phyloP scores from a whole-genome alignment of 1,284 basidiomycete genomes.

The Gastroboletus turbinatus region DNA sequence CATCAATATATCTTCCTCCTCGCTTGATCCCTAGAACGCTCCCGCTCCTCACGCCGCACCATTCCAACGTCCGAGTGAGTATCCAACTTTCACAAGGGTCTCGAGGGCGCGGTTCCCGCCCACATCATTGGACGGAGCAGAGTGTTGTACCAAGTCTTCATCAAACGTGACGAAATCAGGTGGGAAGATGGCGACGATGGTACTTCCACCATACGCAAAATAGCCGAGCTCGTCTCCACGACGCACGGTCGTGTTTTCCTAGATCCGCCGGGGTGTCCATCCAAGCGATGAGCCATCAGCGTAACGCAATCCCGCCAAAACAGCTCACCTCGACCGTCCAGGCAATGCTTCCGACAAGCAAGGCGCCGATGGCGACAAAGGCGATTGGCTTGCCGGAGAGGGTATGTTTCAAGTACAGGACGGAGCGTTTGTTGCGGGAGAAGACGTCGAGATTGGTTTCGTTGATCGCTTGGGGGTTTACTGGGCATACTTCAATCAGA shows the following conservation, averaged over 20 bases:
- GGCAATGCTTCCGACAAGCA: conserved; percentile 57
- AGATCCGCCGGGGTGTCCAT: conserved; percentile 13
- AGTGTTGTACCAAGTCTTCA: conserved; percentile 62
- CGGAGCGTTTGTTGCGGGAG: conserved; percentile 65
- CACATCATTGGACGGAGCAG: conserved; percentile 31
- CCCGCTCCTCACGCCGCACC: conserved; percentile 1
- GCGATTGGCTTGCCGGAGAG: conserved; percentile 48
- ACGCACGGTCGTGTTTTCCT: conserved; percentile 38
- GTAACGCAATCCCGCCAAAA: neutral
- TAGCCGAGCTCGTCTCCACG: conserved; percentile 62
- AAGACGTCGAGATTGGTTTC: conserved; percentile 70
- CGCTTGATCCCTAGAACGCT: neutral
- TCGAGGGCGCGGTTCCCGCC: conserved; percentile 43
- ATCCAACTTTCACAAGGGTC: conserved; percentile 64
- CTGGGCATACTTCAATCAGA: conserved; percentile 31
- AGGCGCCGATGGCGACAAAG: conserved; percentile 63
- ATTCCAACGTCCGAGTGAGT: conserved; percentile 28
- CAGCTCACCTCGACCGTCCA: conserved; percentile 45
- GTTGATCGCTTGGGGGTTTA: conserved; percentile 83
- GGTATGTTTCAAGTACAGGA: conserved; percentile 52
- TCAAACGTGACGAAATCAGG: conserved; percentile 61
- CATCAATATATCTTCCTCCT: no score
- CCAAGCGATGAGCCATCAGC: conserved; percentile 13
- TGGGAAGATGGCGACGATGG: conserved; percentile 67
- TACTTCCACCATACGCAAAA: conserved; percentile 73